Conservation (phyloP, 805 yeast species). For the Cyberlindnera misumaiensis region DNA sequence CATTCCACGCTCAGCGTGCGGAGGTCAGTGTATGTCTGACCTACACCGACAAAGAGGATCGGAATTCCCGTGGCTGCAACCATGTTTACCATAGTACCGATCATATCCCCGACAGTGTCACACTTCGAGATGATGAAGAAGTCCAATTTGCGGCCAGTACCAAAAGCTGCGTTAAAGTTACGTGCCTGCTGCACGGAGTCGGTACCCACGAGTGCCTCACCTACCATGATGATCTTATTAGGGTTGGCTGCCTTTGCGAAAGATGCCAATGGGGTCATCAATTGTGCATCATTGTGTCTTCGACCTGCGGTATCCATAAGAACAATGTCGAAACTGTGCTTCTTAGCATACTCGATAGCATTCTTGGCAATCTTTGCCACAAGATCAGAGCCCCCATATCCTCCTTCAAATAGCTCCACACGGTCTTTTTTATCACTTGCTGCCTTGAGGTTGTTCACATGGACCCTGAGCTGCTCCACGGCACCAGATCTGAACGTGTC, state of each 20-base stretch:
- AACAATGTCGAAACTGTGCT: constrained; percentile 71
- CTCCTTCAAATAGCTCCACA: constrained; percentile 79
- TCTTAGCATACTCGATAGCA: constrained; percentile 75
- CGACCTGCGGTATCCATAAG: constrained; percentile 97
- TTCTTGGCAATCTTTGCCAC: constrained; percentile 90
- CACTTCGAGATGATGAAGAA: constrained; percentile 91
- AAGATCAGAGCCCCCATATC: constrained; percentile 92
- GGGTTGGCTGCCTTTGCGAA: constrained; percentile 95
- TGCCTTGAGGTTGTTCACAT: constrained; percentile 74
- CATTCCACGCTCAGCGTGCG: constrained; percentile 85
- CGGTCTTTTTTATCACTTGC: constrained; percentile 47
- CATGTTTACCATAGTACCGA: constrained; percentile 96
- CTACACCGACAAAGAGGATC: constrained; percentile 90
- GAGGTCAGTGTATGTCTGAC: constrained; percentile 93
- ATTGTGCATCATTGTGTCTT: constrained; percentile 87
- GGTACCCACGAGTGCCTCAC: constrained; percentile 96
- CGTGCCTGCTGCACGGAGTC: constrained; percentile 94
- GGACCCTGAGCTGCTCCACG: constrained; percentile 94
- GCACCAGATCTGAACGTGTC: constrained; percentile 98
- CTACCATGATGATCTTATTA: constrained; percentile 96
- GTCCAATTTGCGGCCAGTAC: constrained; percentile 71
- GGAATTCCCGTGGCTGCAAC: constrained; percentile 95
- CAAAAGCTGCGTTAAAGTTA: constrained; percentile 90
- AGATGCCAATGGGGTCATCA: constrained; percentile 93
- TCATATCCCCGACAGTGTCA: constrained; percentile 94